Base-by-base conservation (phyloP, 106 monocot genomes). In the Acanthochlamys bracteata region DNA sequence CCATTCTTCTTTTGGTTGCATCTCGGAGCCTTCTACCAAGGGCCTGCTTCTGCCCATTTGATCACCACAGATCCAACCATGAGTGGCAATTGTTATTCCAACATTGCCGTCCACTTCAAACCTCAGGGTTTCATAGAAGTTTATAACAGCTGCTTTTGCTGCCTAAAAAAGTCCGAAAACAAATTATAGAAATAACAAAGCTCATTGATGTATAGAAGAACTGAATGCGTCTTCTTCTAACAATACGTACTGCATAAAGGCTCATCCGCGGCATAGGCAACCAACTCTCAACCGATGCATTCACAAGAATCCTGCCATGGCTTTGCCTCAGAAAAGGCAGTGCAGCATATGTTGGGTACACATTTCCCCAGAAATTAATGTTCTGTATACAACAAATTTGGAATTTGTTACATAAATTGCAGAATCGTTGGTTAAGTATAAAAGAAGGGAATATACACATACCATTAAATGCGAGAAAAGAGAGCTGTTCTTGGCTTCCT, bases 1-100 rank as follows among this genome's bases (percentile, higher is more conserved):
- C 24, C 76, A 79, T 39, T 92, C 88, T 69, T 84, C 88, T 61
- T 79, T 92, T 88, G 82, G 82, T 39, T 92, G 88, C 88, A 84
- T 84, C 64, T 84, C 92, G 7, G 82, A 71, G 25, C 88, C 92
- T 62, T 92, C 92, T 54, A 92, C 71, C 88, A 88, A 79, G 45
- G 84, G 78, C 72, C 45, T 83, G 12, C 82, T 78, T 23, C 81
- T 63, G 76, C 71, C 84, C 70, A 78, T 75, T 47, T 88, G n/a
- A n/a, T n/a, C 91, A 26, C 76, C 69, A 1, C 84, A 79, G 7
- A 82, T 78, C 92, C 84, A 84, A 2, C 92, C 92, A 43, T 80
- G 92, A 40, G 92, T 85, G 22, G 84, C 92, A 6, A 88, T 61
- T 0, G 88, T 92, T 61, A 92, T 84, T 39, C 82, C 88, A 8